Percentiles rank a stretch among this genome's conserved stretches.
Evolutionary conservation across 768 basidiomycete genomes (phyloP).

Genomic region (Roridomyces roridus): DNA sequence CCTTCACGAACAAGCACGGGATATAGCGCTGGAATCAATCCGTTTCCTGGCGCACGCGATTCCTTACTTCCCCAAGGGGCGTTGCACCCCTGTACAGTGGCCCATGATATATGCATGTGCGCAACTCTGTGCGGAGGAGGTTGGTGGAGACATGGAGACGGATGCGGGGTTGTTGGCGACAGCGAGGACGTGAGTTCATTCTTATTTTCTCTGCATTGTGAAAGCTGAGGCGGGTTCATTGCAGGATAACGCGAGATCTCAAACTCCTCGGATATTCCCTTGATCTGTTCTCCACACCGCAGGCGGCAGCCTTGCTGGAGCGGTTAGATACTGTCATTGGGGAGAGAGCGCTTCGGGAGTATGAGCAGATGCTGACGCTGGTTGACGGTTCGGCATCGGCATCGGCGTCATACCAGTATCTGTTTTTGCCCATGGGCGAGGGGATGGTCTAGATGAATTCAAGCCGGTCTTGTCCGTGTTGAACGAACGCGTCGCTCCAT

Average conservation of each 20-base stretch:
- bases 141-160: too few relatives aligned
- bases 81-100: conserved; percentile 12
- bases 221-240: too few relatives aligned
- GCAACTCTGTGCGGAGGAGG: conserved; percentile 14
- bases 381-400: too few relatives aligned
- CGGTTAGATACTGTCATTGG: background rate
- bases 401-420: too few relatives aligned
- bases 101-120: background rate
- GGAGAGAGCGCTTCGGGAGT: background rate
- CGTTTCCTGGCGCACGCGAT: conserved; percentile 5
- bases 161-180: background rate
- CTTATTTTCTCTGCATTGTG: too few relatives aligned
- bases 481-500: too few relatives aligned
- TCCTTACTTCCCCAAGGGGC: conserved; percentile 3
- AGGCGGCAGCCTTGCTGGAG: background rate
- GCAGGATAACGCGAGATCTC: too few relatives aligned
- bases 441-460: too few relatives aligned
- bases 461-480: too few relatives aligned
- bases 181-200: background rate
- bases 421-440: too few relatives aligned
- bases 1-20: conserved; percentile 1
- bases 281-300: background rate
- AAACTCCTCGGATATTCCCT: conserved; percentile 9
- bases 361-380: too few relatives aligned
- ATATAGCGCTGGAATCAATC: background rate